These are phyloP conservation scores for Aegilops sharonensis DNA, from an alignment of 176 grass and related monocot genomes.

Conservation along the genomic window DNA sequence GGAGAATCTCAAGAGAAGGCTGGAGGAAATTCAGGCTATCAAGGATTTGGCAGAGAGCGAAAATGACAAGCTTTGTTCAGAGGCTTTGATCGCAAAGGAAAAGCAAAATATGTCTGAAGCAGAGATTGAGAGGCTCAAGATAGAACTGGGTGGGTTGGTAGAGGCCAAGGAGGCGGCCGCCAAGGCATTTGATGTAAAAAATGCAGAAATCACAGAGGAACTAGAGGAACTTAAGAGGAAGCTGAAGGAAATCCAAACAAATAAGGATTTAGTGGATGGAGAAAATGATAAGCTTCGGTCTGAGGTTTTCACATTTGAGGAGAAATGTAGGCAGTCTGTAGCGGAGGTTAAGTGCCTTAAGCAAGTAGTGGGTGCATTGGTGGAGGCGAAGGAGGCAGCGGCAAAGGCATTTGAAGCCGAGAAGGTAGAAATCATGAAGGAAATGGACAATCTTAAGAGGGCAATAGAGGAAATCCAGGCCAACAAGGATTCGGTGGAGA, in stretches of 20 bases:
- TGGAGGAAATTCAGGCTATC: not conserved
- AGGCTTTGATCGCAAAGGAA: too few species aligned
- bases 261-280: too few species aligned
- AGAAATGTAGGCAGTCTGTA: conserved; percentile 3
- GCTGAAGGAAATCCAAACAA: too few species aligned
- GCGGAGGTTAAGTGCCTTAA: conserved; percentile 8
- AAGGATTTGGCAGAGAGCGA: not conserved
- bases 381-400: conserved; percentile 22
- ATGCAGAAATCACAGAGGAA: too few species aligned
- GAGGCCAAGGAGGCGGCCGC: too few species aligned
- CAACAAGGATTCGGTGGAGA: not conserved
- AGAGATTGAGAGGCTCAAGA: too few species aligned
- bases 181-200: too few species aligned
- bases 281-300: too few species aligned
- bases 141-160: too few species aligned
- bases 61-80: not conserved
- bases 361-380: conserved; percentile 9
- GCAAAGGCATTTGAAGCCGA: not conserved
- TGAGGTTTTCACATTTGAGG: not conserved
- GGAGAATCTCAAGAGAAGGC: not conserved
- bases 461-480: not conserved
- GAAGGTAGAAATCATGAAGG: not conserved
- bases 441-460: not conserved
- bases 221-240: too few species aligned
- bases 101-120: too few species aligned